Base-by-base conservation (phyloP, 192 early-diverging fungal species). In the Spizellomyces punctatus region DNA sequence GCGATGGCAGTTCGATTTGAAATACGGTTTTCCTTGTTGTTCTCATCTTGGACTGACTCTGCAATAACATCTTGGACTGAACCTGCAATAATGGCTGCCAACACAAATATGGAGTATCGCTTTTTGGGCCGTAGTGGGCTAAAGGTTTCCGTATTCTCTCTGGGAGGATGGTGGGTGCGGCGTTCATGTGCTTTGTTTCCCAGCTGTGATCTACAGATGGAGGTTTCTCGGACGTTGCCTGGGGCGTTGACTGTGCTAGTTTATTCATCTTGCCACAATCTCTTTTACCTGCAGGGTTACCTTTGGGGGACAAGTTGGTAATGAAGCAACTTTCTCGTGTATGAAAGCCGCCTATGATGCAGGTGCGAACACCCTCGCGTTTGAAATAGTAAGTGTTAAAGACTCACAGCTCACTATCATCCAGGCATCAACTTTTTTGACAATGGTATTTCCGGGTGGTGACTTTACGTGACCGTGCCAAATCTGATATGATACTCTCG, bases 401-500 rank as follows among this genome's bases (percentile, higher is more conserved):
- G 27, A 36, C 27, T 36, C 27, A 36, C 27, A 36, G 27, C 27
- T 36, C 27, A 36, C 27, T 36, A 36, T 36, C 27, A 36, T 36
- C 27, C 27, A 36, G 93, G 93, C 52, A 83, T 93, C 69, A 94
- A 93, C 79, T 91, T 90, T 76, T 94, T 94, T 70, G 83, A 81
- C 72, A 81, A 78, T 58, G 82, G 64, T 65, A 75, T 54, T 46
- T 73, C 10, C 27, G 27, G 27, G 27, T 36, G 16, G 43, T 19
- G 44, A 2, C 6, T 69, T 17, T 42, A 36, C 0, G 27, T 36
- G 27, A 36, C 27, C 27, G 3, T 36, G 27, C 27, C 27, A 36
- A 22, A 16, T 42, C 14, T 19, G 4, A 19, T 22, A 19, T 27
- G 4, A 5, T 69, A 49, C 59, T 69, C 21, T 71, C 22, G 8